phyloP scores from a whole-genome alignment of 2,329 filamentous ascomycete species.

The Aspergillus chevalieri region DNA sequence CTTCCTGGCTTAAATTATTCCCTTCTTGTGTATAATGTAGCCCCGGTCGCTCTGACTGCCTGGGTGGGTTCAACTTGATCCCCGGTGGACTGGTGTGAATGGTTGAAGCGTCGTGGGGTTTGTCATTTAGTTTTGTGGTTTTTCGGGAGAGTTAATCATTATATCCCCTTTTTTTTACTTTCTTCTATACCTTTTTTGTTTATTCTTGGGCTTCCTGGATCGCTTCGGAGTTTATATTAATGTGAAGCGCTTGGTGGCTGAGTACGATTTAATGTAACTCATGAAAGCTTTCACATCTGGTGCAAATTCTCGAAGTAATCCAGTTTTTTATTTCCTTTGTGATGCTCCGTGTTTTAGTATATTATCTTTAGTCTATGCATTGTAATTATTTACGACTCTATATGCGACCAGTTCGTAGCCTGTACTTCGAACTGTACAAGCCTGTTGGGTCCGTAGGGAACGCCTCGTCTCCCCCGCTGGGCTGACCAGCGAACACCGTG shows the following conservation, averaged over 20 bases:
- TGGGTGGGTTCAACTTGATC: not conserved
- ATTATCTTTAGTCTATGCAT: too few relatives aligned
- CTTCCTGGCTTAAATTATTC: conserved; percentile 27
- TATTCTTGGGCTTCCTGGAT: conserved; percentile 13
- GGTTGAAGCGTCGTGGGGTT: conserved; percentile 5
- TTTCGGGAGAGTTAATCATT: conserved; percentile 17
- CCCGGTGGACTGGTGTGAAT: conserved; percentile 4
- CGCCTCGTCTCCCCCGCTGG: too few relatives aligned
- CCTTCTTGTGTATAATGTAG: conserved; percentile 23
- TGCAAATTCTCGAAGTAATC: not conserved
- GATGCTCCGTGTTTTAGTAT: not conserved
- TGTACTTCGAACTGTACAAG: too few relatives aligned
- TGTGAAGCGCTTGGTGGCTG: conserved; percentile 19
- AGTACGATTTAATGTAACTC: conserved; percentile 23
- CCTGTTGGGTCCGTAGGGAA: too few relatives aligned
- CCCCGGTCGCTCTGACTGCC: conserved; percentile 14
- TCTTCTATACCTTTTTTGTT: conserved; percentile 7
- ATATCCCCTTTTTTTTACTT: conserved; percentile 7
- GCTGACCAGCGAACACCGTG: too few relatives aligned
- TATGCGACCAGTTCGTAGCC: too few relatives aligned
- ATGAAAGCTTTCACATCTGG: conserved; percentile 13
- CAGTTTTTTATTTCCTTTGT: not conserved
- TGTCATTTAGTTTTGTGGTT: conserved; percentile 15
- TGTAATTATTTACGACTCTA: too few relatives aligned
- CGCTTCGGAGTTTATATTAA: conserved; percentile 14